These are phyloP conservation scores for Ganoderma multipileum DNA, from an alignment of 1,284 basidiomycete genomes.

Conservation along the genomic window DNA sequence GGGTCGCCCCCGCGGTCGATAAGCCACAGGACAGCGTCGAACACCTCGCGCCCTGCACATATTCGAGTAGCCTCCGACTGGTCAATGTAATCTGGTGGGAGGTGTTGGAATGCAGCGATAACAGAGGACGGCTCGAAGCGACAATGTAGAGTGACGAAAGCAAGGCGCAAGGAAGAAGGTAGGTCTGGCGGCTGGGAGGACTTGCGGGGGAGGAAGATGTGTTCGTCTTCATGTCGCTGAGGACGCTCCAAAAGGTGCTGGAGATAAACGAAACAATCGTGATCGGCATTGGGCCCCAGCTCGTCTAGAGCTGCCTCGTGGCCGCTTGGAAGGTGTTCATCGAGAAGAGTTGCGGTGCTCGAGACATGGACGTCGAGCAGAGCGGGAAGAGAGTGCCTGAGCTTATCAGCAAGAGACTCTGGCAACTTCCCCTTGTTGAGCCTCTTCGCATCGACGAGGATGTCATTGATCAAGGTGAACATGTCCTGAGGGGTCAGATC, in stretches of 20 bases:
- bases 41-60: slow-evolving; percentile 73
- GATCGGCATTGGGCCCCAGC: slow-evolving; percentile 52
- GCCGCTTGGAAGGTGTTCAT: slow-evolving; percentile 67
- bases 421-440: slow-evolving; percentile 56
- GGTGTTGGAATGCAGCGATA: slow-evolving; percentile 69
- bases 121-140: slow-evolving; percentile 71
- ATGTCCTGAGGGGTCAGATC: slow-evolving; percentile 67
- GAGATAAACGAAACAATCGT: slow-evolving; percentile 81
- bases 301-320: slow-evolving; percentile 66
- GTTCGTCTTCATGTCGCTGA: slow-evolving; percentile 50
- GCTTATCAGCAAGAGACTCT: slow-evolving; percentile 55
- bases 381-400: slow-evolving; percentile 65
- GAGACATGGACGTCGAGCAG: slow-evolving; percentile 70
- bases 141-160: slow-evolving; percentile 81
- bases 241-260: slow-evolving; percentile 74
- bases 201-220: slow-evolving; percentile 43
- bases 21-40: slow-evolving; percentile 87
- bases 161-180: slow-evolving; percentile 55
- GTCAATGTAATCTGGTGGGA: slow-evolving; percentile 65
- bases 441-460: slow-evolving; percentile 56
- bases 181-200: slow-evolving; percentile 18
- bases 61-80: slow-evolving; percentile 62
- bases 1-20: slow-evolving; percentile 72
- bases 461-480: slow-evolving; percentile 69
- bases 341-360: slow-evolving; percentile 78